These are phyloP conservation scores for Brasilioporus rufonigricans DNA, from an alignment of 768 basidiomycete genomes.

Conservation along the genomic window DNA sequence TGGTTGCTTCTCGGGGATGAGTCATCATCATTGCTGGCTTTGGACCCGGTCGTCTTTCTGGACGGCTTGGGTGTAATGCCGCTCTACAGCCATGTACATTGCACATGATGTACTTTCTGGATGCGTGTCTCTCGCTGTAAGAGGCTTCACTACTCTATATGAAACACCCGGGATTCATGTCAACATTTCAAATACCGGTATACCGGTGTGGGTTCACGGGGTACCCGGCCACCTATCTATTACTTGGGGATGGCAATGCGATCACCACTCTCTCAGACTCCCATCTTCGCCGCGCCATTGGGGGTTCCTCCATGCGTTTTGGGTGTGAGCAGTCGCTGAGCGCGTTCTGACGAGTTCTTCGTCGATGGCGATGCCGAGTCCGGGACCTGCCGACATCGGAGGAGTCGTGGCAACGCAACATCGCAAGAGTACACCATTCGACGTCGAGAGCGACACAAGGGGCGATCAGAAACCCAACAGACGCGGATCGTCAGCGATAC, in stretches of 20 bases:
- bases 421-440: background rate
- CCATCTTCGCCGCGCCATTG: slow-evolving; percentile 46
- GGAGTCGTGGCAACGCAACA: background rate
- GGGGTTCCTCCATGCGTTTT: slow-evolving; percentile 32
- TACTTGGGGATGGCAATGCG: too few species aligned
- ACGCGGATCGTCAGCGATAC: background rate
- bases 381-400: slow-evolving; percentile 39
- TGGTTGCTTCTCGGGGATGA: background rate
- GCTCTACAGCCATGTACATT: background rate
- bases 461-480: background rate
- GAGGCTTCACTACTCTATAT: too few species aligned
- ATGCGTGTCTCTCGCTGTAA: background rate
- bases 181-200: background rate
- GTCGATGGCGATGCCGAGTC: slow-evolving; percentile 61
- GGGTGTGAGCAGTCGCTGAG: slow-evolving; percentile 8
- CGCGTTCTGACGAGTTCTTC: slow-evolving; percentile 48
- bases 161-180: too few species aligned
- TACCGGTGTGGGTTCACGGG: background rate
- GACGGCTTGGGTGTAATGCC: background rate
- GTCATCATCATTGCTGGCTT: slow-evolving; percentile 1
- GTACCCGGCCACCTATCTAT: too few species aligned
- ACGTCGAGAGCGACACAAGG: background rate
- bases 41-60: background rate
- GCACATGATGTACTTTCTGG: slow-evolving; percentile 37
- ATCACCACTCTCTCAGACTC: slow-evolving; percentile 37